Base-by-base conservation (phyloP, 352 stramenopile genomes). In the Pythium guiyangense region DNA sequence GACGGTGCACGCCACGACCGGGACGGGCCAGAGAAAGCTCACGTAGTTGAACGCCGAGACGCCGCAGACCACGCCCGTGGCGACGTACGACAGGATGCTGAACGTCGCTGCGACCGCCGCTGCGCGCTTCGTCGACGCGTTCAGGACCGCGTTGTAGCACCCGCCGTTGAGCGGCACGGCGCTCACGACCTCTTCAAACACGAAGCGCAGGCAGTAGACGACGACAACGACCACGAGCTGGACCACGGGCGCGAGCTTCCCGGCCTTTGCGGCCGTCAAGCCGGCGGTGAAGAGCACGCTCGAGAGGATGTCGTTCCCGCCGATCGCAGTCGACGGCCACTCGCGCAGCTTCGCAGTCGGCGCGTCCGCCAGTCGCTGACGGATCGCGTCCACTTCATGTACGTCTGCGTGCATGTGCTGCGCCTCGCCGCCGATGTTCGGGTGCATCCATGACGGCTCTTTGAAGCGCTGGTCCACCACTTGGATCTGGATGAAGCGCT, bases 301-400 rank as follows among this genome's bases (percentile, higher is more conserved):
- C 40, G 72, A 84, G 17, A 96, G 62, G 66, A 97, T 95, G 57
- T 97, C 88, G 63, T 97, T 97, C n/a, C 89, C 89, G 31, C 68
- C 90, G 64, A 96, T 96, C 12, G 85, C 68, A 0, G 89, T 97
- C 18, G 89, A 77, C 4, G 75, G 64, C 59, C 84, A 85, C 66
- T 96, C 66, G 1, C 69, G 59, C 26, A 96, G 67, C 54, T 71
- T 52, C n/a, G 80, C 65, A 39, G 56, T 57, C 2, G 31, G 49
- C n/a, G 63, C 64, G 18, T n/a, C 25, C 26, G 26, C 31, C 22
- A 79, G 59, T 29, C 74, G 48, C 26, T 67, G 43, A 20, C 70
- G 59, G 51, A 81, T 77, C 35, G 66, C 68, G 8, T 18, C 29
- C 22, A 85, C 57, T 46, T 80, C 70, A 2, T 1, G 22, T 1